Evolutionary conservation across 2,329 filamentous ascomycete species (phyloP), one percentile per base, ranked within the genome.

Genomic region (Colletotrichum tanaceti): DNA sequence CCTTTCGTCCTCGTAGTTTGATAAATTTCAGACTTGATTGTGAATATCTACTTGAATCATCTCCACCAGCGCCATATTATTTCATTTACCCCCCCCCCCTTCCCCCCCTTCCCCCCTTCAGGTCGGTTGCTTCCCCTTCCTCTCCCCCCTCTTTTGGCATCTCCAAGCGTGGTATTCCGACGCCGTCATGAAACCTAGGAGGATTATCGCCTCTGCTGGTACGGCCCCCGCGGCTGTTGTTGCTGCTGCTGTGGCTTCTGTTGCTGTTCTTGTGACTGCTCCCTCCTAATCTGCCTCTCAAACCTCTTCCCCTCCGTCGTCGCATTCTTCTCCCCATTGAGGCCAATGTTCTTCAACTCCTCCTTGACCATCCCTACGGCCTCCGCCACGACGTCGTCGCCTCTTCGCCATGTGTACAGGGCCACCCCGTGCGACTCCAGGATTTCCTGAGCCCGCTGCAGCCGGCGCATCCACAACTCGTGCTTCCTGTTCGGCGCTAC

Each of bases 331-430:
- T 70, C 63, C 32, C 72, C 73, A 6, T 47, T 53, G 14, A 52
- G 43, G 13, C 75, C 78, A 77, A 86, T 79, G 43, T 83, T 80
- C 65, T 74, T 78, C 74, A 88, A 73, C 38, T 85, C 85, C 69
- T 85, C 82, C 76, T 85, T 84, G 4, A 93, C 87, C 66, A 94
- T 84, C 16, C 84, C 86, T 61, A 89, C 83, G 3, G 91, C 89
- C 77, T 92, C 90, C 0, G 83, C 82, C 64, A 88, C 83, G 9
- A 93, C 90, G 80, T 96, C 93, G 35, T 84, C 82, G 0, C 93
- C 93, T 13, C 85, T 86, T 49, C 91, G 84, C 93, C 93, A 96
- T 22, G 87, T 93, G 71, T 91, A 88, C 43, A 96, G 76, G 71
- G 85, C 81, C 0, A 96, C 90, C 4, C 90, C 90, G 46, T 89